Evolutionary conservation across 2,329 filamentous ascomycete species (phyloP), one percentile per base, ranked within the genome.

Genomic region (Monosporascus sp.): DNA sequence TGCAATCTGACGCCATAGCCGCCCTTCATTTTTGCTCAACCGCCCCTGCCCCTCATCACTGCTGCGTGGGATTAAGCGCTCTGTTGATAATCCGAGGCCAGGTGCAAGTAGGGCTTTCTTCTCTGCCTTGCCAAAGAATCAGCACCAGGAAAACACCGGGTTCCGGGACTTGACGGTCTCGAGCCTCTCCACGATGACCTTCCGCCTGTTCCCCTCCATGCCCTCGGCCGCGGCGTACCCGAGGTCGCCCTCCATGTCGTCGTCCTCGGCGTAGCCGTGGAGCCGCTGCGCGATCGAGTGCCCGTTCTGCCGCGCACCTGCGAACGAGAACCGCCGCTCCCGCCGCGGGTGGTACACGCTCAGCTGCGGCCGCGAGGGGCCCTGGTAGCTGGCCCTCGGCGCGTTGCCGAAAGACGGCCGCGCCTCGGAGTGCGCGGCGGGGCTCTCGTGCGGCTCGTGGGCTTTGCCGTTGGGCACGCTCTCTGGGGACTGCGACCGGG

Each of bases 131-230:
- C 54, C 53, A 15, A 24, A 4, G 14, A 5, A 27, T 75, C 75
- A 97, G 76, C 94, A 99, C 89, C 94, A 99, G 45, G 89, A 96
- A 72, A 99, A 99, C 34, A 99, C 91, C 2, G 94, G 94, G 67
- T 96, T 95, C 68, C 88, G 88, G 67, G 86, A 90, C 79, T 97
- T 97, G 57, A 99, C 94, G 55, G 93, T 89, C 76, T 99, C 94
- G 54, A 99, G 74, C 57, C 94, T 80, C 77, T 99, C 94, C 47
- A 99, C 92, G 76, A 99, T 97, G 47, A 99, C 94, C 72, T 94
- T 96, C 63, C 92, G 83, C 68, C 88, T 85, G 64, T 91, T 89
- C 14, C 89, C 89, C 71, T 97, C 94, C 83, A 96, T 90, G 25
- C 90, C 94, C 68, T 93, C 90, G 0, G 94, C 94, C 1, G 92